These are phyloP conservation scores for Podila epigama DNA, from an alignment of 192 early-diverging fungal genomes.

Conservation along the genomic window DNA sequence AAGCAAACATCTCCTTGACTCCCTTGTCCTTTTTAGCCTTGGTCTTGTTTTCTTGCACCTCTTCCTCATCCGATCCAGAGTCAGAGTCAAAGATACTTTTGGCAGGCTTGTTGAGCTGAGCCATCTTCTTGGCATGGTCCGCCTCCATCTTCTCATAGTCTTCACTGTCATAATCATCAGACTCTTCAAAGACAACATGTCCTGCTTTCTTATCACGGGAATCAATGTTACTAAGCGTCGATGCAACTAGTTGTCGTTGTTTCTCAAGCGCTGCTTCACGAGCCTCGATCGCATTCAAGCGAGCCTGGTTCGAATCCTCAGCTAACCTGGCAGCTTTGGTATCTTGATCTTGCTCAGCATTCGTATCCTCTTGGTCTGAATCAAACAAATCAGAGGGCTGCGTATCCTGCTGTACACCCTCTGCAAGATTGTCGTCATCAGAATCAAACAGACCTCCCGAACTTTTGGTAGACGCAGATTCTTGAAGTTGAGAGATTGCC, in stretches of 20 bases:
- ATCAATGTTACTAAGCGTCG: constrained; percentile 44
- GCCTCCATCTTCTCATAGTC: constrained; percentile 37
- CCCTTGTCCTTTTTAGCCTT: constrained; percentile 18
- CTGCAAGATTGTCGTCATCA: constrained; percentile 12
- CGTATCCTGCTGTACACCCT: background rate
- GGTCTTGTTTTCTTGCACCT: background rate
- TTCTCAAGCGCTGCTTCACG: constrained; percentile 33
- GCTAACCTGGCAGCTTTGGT: constrained; percentile 11
- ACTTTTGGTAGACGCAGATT: constrained; percentile 1
- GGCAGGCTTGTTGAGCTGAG: constrained; percentile 23
- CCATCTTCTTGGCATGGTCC: constrained; percentile 36
- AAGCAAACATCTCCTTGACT: constrained; percentile 62
- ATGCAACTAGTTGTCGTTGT: constrained; percentile 39
- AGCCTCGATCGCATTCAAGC: constrained; percentile 33
- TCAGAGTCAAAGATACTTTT: constrained; percentile 50
- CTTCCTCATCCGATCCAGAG: constrained; percentile 27
- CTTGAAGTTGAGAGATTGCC: constrained; percentile 35
- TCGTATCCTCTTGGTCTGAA: background rate
- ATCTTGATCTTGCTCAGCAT: constrained; percentile 2
- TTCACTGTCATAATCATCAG: constrained; percentile 40
- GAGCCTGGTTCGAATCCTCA: constrained; percentile 39
- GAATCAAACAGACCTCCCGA: constrained; percentile 40
- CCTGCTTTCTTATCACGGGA: constrained; percentile 40
- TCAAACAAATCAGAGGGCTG: background rate
- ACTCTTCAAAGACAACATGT: constrained; percentile 45